phyloP scores from a whole-genome alignment of 805 yeast genomes.

The Lipomyces yamadae region DNA sequence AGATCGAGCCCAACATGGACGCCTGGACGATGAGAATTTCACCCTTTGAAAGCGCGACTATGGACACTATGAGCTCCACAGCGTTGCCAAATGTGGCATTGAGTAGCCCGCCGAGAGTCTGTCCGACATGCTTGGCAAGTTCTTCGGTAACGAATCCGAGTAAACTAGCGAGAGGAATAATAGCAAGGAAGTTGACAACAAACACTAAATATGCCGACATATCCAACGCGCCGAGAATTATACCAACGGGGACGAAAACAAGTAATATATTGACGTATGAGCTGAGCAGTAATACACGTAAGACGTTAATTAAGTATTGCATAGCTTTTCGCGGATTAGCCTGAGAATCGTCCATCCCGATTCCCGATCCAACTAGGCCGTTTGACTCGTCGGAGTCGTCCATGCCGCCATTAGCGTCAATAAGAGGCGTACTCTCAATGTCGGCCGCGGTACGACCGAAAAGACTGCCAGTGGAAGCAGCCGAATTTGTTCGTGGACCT shows the following conservation, averaged over 20 bases:
- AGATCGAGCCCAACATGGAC: conserved; percentile 92
- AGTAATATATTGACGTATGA: conserved; percentile 75
- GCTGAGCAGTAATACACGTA: conserved; percentile 23
- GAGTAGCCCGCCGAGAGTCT: conserved; percentile 88
- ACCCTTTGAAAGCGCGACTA: conserved; percentile 82
- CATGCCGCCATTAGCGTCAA: neutral
- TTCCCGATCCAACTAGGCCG: conserved; percentile 8
- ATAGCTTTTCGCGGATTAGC: neutral
- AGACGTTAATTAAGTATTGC: neutral
- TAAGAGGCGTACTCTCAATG: conserved; percentile 13
- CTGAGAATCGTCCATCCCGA: conserved; percentile 6
- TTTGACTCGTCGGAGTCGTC: conserved; percentile 1
- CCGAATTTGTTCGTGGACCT: conserved; percentile 20
- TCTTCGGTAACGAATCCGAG: conserved; percentile 94
- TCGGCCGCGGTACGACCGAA: neutral
- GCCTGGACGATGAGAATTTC: conserved; percentile 96
- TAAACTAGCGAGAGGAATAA: conserved; percentile 88
- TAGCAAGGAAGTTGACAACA: conserved; percentile 80
- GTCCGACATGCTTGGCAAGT: conserved; percentile 83
- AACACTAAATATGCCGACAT: conserved; percentile 64
- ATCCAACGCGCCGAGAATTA: conserved; percentile 66
- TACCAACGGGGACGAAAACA: conserved; percentile 86
- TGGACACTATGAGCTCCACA: conserved; percentile 91
- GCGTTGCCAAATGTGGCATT: conserved; percentile 99
- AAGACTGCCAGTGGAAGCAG: conserved; percentile 12